Evolutionary conservation across 352 stramenopile genomes (phyloP).

Genomic region (Phytophthora nicotianae): DNA sequence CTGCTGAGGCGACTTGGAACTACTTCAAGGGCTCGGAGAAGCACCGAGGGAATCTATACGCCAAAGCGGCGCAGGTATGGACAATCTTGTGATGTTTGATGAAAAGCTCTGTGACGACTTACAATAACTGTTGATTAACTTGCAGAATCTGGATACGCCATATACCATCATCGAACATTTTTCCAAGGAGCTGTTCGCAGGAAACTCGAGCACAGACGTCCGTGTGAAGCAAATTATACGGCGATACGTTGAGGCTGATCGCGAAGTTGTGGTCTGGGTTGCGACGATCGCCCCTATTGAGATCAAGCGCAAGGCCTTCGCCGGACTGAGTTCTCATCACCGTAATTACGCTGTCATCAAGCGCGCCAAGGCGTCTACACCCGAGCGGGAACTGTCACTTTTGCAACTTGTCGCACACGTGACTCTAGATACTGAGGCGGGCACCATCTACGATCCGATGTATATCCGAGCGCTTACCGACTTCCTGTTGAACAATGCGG

Average conservation of each 20-base stretch:
- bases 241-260: constrained; percentile 30
- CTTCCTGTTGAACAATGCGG: constrained; percentile 45
- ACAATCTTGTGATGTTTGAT: background rate
- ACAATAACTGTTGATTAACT: background rate
- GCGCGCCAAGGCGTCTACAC: constrained; percentile 32
- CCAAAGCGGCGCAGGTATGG: constrained; percentile 38
- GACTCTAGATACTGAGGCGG: constrained; percentile 44
- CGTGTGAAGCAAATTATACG: constrained; percentile 32
- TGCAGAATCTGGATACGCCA: constrained; percentile 24
- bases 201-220: constrained; percentile 34
- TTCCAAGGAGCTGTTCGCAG: constrained; percentile 36
- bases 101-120: background rate
- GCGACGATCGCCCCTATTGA: constrained; percentile 29
- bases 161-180: constrained; percentile 45
- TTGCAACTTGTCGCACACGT: constrained; percentile 55
- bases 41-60: constrained; percentile 38
- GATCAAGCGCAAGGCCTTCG: constrained; percentile 24
- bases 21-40: constrained; percentile 45
- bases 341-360: constrained; percentile 65
- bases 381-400: constrained; percentile 37
- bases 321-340: constrained; percentile 42
- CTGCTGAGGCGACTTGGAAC: constrained; percentile 37
- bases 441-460: constrained; percentile 32
- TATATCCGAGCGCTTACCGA: constrained; percentile 47
- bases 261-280: constrained; percentile 36